Evolutionary conservation across 116 monocot species (phyloP), one percentile per base, ranked within the genome.

Genomic region (Papilionanthe hybrid): DNA sequence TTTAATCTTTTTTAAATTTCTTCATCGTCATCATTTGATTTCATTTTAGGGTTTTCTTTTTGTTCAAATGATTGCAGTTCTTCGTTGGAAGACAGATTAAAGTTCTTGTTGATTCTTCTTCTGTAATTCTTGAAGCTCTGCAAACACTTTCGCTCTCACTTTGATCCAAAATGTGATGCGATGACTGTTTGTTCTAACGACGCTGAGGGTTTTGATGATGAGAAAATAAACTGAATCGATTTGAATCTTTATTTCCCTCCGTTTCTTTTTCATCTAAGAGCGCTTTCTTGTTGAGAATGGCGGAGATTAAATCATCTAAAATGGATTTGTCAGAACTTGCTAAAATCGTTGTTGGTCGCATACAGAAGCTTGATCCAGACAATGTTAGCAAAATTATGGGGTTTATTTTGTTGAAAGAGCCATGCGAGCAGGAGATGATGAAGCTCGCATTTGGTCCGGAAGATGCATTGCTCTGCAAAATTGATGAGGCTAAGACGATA

Each of bases 341-440:
- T 22, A 92, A 86, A 82, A 82, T 89, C 10, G 82, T 92, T 4
- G 83, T 85, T 43, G 72, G 12, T 44, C 78, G 91, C 72, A 78
- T 97, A 63, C 88, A 92, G 53, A 81, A 83, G 66, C 48, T 91
- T n/a, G 97, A 97, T 57, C 94, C 94, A 17, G 88, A 91, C 8
- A 88, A 90, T 78, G 89, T 75, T 0, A 80, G 78, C 5, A 97
- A 87, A 86, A 94, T 92, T 42, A 42, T 97, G 41, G 91, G 97
- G 13, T 91, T 83, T 74, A 86, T 97, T 53, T 80, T 91, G 12
- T 44, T 97, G 17, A 83, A 85, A n/a, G 87, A 85, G 5, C 78
- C 88, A 15, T 78, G 72, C 3, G 84, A 90, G 58, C 78, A 84
- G 22, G 94, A 94, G 43, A 85, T 97, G 83, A 57, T 92, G 55